Base-by-base conservation (phyloP, 2,329 filamentous ascomycete species). In the Ophiostoma fasciatum region DNA sequence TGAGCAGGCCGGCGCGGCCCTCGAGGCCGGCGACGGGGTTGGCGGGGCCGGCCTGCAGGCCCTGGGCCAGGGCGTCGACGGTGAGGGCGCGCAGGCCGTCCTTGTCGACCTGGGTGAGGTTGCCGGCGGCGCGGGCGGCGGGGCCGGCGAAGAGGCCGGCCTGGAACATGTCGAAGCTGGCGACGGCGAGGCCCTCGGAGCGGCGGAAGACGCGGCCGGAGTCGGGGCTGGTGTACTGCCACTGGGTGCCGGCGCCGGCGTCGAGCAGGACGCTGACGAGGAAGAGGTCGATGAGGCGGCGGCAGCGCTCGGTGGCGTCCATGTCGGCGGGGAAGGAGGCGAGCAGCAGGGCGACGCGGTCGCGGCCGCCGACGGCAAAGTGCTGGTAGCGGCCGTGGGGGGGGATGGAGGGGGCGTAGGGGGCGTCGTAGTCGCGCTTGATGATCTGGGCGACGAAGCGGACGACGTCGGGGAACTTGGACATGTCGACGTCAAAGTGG, bases 181-280 rank as follows among this genome's bases (percentile, higher is more conserved):
- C 74, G 45, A 78, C 76, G 8, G 87, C 87, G 37, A 94, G 67
- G 8, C 87, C 87, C 56, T 94, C 90, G 42, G 85, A 94, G 34
- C 90, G 75, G 35, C 74, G 68, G 58, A 88, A 96, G 28, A 80
- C 57, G 43, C 77, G 79, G 38, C 82, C 84, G 45, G 85, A 92
- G 51, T 93, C 85, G 44, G 78, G 78, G 52, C 84, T 93, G 63
- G 82, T 90, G 62, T 94, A 98, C 47, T 76, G 78, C 90, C 90
- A 98, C 46, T 74, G 70, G 3, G 76, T 88, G 28, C 90, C 90
- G 2, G 90, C 85, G 28, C 90, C 90, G 5, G 90, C 83, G 45
- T 74, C 70, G 0, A 74, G 54, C 13, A 74, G 56, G 1, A 74
- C 70, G 0, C 70, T 72, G 3, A 74, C 66, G 31, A 75, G 64